A percentile compares a stretch with the other conserved stretches of the same genome.
Conservation (phyloP, 1,284 basidiomycete species). For the Cutaneotrichosporon daszewskae region DNA sequence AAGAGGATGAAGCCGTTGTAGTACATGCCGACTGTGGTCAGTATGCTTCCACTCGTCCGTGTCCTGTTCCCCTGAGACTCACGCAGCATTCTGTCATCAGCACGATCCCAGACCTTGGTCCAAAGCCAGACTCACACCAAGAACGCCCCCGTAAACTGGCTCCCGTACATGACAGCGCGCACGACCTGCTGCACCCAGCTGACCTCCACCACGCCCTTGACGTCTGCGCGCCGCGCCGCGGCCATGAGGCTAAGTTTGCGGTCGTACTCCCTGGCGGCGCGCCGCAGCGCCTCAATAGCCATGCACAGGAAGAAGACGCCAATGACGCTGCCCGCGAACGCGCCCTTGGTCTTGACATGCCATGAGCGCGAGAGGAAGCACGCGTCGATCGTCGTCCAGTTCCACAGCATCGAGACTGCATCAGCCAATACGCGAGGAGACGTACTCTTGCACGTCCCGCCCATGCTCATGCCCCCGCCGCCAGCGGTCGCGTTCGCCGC, state of each 20-base stretch:
- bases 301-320: slow-evolving; percentile 48
- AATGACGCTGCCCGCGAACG: slow-evolving; percentile 46
- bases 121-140: slow-evolving; percentile 27
- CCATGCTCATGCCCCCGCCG: slow-evolving; percentile 16
- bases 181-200: slow-evolving; percentile 42
- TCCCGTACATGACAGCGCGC: slow-evolving; percentile 39
- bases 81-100: slow-evolving; percentile 9
- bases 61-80: background rate
- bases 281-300: slow-evolving; percentile 43
- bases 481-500: background rate
- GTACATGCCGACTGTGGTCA: slow-evolving; percentile 49
- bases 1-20: slow-evolving; percentile 47
- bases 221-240: background rate
- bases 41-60: too few relatives aligned
- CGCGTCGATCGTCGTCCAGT: slow-evolving; percentile 44
- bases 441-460: slow-evolving; percentile 29
- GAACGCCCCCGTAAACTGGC: slow-evolving; percentile 46
- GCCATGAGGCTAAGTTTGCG: slow-evolving; percentile 26
- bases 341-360: slow-evolving; percentile 41
- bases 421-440: background rate
- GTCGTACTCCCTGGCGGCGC: slow-evolving; percentile 46
- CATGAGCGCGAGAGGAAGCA: slow-evolving; percentile 48
- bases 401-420: slow-evolving; percentile 47
- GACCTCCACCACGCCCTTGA: slow-evolving; percentile 2
- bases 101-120: background rate